A percentile compares a stretch with the other conserved stretches of the same genome.
Evolutionary conservation across 2,329 filamentous ascomycete species (phyloP).

Genomic region (Cadophora sp.): DNA sequence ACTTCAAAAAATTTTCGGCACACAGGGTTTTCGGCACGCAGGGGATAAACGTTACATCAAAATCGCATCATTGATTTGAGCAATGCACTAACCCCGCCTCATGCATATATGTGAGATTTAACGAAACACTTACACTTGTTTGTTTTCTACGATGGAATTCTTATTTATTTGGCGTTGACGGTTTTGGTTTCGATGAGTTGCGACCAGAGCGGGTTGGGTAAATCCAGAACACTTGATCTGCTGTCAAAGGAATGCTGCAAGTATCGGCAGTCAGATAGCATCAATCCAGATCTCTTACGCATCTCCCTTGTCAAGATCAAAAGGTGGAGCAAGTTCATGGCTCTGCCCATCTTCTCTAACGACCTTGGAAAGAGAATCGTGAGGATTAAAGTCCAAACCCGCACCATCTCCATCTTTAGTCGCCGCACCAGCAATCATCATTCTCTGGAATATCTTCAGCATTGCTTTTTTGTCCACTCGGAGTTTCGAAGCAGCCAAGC

Average conservation of each 20-base stretch:
- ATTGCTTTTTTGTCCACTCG: not conserved
- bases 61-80: no score
- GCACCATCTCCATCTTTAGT: not conserved
- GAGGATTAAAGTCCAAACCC: not conserved
- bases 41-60: no score
- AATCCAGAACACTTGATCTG: not conserved
- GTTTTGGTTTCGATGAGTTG: not conserved
- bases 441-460: not conserved
- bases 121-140: no score
- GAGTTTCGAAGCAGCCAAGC: not conserved
- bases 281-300: not conserved
- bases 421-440: slow-evolving; percentile 5
- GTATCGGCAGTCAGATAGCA: not conserved
- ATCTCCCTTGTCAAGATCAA: not conserved
- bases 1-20: no score
- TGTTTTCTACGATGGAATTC: no score
- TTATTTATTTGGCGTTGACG: no score
- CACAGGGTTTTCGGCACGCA: no score
- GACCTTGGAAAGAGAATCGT: not conserved
- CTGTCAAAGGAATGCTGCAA: not conserved
- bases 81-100: no score
- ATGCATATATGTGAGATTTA: no score
- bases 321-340: not conserved
- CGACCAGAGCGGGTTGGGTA: no score
- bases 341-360: not conserved